phyloP scores from a whole-genome alignment of 768 basidiomycete genomes.

The Collybia sordida region DNA sequence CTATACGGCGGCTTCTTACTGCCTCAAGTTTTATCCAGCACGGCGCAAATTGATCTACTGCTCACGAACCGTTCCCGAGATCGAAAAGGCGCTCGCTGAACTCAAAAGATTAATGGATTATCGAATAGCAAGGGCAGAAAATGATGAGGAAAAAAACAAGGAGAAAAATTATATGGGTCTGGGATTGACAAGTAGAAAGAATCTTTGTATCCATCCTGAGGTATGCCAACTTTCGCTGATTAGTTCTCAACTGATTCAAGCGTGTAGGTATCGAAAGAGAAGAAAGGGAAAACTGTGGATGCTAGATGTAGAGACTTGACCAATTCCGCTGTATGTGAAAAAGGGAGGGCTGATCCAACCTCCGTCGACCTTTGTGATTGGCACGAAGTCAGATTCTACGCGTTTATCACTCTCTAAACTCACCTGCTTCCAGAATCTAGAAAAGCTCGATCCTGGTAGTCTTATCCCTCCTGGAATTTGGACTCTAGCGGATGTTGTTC shows the following conservation, averaged over 20 bases:
- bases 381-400: slow-evolving; percentile 74
- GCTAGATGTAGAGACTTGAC: slow-evolving; percentile 96
- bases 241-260: neutral
- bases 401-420: slow-evolving; percentile 1
- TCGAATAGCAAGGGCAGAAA: slow-evolving; percentile 70
- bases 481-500: slow-evolving; percentile 91
- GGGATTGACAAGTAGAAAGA: slow-evolving; percentile 94
- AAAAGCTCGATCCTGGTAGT: slow-evolving; percentile 76
- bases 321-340: slow-evolving; percentile 78
- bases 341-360: slow-evolving; percentile 82
- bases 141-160: slow-evolving; percentile 70
- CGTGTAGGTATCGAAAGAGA: slow-evolving; percentile 88
- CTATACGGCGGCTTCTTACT: slow-evolving; percentile 5
- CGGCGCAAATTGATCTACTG: slow-evolving; percentile 96
- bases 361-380: slow-evolving; percentile 91
- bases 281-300: slow-evolving; percentile 97
- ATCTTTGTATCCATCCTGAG: slow-evolving; percentile 93
- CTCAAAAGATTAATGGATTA: slow-evolving; percentile 93
- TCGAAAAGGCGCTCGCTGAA: slow-evolving; percentile 96
- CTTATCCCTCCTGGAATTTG: slow-evolving; percentile 86
- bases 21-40: slow-evolving; percentile 82
- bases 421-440: slow-evolving; percentile 62
- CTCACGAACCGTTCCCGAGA: slow-evolving; percentile 98
- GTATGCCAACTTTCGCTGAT: slow-evolving; percentile 39
- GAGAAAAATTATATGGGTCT: slow-evolving; percentile 85